Evolutionary conservation across 2,329 filamentous ascomycete genomes (phyloP).

Genomic region (Ophiostoma quercus): DNA sequence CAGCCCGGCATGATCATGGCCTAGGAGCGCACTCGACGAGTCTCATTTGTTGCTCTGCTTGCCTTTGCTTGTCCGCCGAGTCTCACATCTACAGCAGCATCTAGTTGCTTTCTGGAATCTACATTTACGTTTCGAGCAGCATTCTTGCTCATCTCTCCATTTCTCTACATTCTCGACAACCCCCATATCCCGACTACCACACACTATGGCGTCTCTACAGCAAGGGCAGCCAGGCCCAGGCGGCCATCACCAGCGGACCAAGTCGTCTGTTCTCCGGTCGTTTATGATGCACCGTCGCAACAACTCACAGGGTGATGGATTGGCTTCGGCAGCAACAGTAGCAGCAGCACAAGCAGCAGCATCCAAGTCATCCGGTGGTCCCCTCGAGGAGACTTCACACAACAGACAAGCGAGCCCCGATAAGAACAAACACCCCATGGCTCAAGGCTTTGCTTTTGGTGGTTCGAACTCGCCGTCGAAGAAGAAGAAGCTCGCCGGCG

Average conservation of each 20-base stretch:
- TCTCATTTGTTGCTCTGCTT: not conserved
- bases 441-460: not conserved
- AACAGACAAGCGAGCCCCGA: slow-evolving; percentile 40
- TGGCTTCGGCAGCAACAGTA: slow-evolving; percentile 31
- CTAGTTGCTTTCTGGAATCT: not conserved
- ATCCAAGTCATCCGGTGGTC: slow-evolving; percentile 1
- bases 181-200: not conserved
- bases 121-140: not conserved
- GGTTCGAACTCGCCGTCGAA: slow-evolving; percentile 18
- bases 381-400: slow-evolving; percentile 51
- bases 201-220: slow-evolving; percentile 25
- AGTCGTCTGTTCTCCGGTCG: slow-evolving; percentile 46
- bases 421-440: slow-evolving; percentile 10
- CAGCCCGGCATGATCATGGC: not conserved
- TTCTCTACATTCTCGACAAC: not conserved
- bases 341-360: slow-evolving; percentile 17
- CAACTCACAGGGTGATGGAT: slow-evolving; percentile 41
- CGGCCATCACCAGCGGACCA: slow-evolving; percentile 40
- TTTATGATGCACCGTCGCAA: slow-evolving; percentile 47
- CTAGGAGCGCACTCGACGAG: not conserved
- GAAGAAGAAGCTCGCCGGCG: slow-evolving; percentile 20
- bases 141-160: not conserved
- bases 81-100: not conserved
- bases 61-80: not conserved
- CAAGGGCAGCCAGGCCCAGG: slow-evolving; percentile 2